phyloP scores from a whole-genome alignment of 495 filamentous ascomycete species.

The Hypomontagnella submonticulosa region DNA sequence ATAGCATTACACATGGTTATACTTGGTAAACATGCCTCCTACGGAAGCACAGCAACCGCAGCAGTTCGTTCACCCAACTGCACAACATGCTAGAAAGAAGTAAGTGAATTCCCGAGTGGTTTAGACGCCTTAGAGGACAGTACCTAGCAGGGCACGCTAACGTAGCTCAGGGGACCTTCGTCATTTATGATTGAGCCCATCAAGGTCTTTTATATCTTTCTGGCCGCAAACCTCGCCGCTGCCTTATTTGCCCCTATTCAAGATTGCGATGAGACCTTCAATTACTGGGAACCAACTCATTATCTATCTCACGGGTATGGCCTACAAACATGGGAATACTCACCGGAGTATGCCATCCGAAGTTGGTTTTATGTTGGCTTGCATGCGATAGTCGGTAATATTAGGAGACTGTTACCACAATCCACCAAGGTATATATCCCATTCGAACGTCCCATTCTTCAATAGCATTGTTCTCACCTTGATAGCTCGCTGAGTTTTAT shows the following conservation, averaged over 20 bases:
- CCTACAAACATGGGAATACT: slow-evolving; percentile 99
- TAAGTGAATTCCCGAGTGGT: slow-evolving; percentile 43
- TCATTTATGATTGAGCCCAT: slow-evolving; percentile 76
- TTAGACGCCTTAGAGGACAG: not conserved
- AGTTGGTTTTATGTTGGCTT: slow-evolving; percentile 95
- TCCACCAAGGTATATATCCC: slow-evolving; percentile 59
- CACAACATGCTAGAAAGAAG: slow-evolving; percentile 61
- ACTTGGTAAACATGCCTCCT: slow-evolving; percentile 48
- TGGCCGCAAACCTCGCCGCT: slow-evolving; percentile 76
- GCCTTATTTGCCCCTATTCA: slow-evolving; percentile 92
- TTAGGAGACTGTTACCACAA: slow-evolving; percentile 70
- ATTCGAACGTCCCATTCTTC: not conserved
- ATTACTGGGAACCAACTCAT: slow-evolving; percentile 98
- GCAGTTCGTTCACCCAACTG: slow-evolving; percentile 55
- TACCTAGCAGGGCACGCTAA: slow-evolving; percentile 15
- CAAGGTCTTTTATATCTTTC: slow-evolving; percentile 79
- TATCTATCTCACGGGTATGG: slow-evolving; percentile 94
- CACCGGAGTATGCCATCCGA: slow-evolving; percentile 92
- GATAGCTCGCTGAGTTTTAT: slow-evolving; percentile 83
- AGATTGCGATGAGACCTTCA: slow-evolving; percentile 99
- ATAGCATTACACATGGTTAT: too few relatives aligned
- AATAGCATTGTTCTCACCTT: slow-evolving; percentile 31
- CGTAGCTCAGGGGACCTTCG: slow-evolving; percentile 55
- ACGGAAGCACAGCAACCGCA: slow-evolving; percentile 39
- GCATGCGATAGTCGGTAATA: slow-evolving; percentile 77